Evolutionary conservation across 768 basidiomycete genomes (phyloP).

Genomic region (Gymnopilus junonius): DNA sequence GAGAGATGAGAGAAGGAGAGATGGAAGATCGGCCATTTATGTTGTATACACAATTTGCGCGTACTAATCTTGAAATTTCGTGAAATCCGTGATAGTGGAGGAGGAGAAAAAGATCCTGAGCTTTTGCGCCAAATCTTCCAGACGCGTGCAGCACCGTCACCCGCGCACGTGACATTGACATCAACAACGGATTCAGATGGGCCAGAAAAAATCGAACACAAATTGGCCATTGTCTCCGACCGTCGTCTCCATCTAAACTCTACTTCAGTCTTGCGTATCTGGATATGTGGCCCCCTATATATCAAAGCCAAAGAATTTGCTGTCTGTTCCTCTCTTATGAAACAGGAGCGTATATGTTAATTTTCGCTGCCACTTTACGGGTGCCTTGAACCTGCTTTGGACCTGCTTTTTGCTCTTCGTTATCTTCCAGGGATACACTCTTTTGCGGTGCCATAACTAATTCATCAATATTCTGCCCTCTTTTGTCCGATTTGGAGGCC

Average conservation of each 20-base stretch:
- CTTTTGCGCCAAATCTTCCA: conserved; percentile 16
- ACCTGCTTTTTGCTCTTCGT: neutral
- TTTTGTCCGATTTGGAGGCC: neutral
- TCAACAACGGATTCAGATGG: neutral
- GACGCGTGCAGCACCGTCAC: conserved; percentile 20
- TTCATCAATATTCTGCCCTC: neutral
- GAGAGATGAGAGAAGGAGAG: conserved; percentile 74
- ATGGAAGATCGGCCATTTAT: conserved; percentile 67
- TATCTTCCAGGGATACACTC: neutral
- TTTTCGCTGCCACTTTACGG: neutral
- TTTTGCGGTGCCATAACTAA: neutral
- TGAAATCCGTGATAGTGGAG: conserved; percentile 16
- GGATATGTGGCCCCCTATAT: too few species aligned
- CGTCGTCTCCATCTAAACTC: neutral
- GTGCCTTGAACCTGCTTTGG: neutral
- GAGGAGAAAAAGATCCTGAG: conserved; percentile 7
- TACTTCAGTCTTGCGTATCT: neutral
- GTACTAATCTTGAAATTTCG: conserved; percentile 15
- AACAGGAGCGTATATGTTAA: neutral
- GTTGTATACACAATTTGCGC: conserved; percentile 10
- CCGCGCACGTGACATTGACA: conserved; percentile 16
- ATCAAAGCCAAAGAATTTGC: neutral
- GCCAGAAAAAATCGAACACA: neutral
- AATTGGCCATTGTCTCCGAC: neutral
- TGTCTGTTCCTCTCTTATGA: neutral